Evolutionary conservation across 2,329 filamentous ascomycete species (phyloP), one percentile per base, ranked within the genome.

Genomic region (Fusarium piperis): DNA sequence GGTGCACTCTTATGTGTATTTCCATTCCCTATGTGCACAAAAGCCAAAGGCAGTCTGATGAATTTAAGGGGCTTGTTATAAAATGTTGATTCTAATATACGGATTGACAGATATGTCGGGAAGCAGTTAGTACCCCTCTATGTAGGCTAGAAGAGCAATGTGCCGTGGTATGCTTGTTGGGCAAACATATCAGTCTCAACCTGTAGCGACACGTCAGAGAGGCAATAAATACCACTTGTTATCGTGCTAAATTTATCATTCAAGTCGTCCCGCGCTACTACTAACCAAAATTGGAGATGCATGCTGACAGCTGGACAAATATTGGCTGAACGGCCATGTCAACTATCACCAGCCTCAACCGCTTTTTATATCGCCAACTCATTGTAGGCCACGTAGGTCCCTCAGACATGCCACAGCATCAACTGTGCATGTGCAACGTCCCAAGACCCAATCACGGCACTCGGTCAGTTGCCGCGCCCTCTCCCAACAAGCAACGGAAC

Each of bases 1-100:
- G 2, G 63, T 73, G 13, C 70, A 73, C 33, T 64, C 71, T 2
- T 73, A 72, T 28, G 62, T 72, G 10, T 56, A 72, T 35, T 72
- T 72, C 23, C 70, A 72, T 38, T 72, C 68, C 4, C 35, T 72
- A 1, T 69, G 62, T 18, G 65, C 68, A 3, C 68, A 72, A 20
- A 72, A 72, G 18, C 51, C 32, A 6, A 46, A 46, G 23, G 3
- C 23, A 6, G 44, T 6, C 6, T 48, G 16, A 48, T 30, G 44
- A n/a, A 28, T 28, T 48, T 6, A 46, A 32, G 20, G 20, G 13
- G 39, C 4, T 44, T 20, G 16, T 8, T 44, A 5, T 26, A 2
- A 8, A 20, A 20, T 41, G 11, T 44, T 23, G 7, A 23, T 46
- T 11, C 9, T 9, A 28, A 28, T n/a, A 4, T 15, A 8, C 15